Conservation (phyloP, 495 filamentous ascomycete species). For the Tuber calosporum region DNA sequence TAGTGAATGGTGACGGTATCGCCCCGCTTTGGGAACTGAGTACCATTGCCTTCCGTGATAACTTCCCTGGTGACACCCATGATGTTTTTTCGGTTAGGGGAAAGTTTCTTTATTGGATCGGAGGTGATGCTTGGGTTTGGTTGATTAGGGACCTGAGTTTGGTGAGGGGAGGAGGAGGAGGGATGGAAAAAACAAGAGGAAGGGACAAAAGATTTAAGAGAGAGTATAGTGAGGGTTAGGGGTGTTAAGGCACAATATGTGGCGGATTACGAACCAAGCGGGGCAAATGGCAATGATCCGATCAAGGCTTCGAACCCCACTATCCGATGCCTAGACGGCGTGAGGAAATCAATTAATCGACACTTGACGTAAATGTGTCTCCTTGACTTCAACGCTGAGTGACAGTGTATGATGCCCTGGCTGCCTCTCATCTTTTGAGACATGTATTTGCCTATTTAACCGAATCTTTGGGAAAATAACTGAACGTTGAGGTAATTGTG, state of each 20-base stretch:
- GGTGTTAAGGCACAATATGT: neutral
- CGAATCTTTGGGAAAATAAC: neutral
- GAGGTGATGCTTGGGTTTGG: neutral
- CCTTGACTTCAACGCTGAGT: neutral
- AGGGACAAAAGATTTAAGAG: neutral
- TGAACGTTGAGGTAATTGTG: neutral
- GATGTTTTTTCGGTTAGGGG: neutral
- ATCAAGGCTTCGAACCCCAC: neutral
- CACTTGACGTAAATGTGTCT: neutral
- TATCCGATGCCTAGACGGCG: neutral
- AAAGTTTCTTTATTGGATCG: conserved; percentile 9
- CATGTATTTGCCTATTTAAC: neutral
- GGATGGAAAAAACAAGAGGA: neutral
- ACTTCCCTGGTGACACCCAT: conserved; percentile 55
- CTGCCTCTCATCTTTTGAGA: neutral
- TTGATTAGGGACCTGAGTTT: neutral
- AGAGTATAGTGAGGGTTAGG: neutral
- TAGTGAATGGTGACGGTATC: conserved; percentile 60
- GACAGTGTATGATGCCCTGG: neutral
- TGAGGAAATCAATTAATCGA: neutral
- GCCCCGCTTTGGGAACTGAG: conserved; percentile 48
- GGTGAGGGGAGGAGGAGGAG: neutral
- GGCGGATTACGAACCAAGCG: neutral
- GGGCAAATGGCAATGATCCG: neutral
- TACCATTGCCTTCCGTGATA: conserved; percentile 49